Evolutionary conservation across 169 alveolate genomes (phyloP), one percentile per base, ranked within the genome.

Genomic region (Cryptosporidium canis): DNA sequence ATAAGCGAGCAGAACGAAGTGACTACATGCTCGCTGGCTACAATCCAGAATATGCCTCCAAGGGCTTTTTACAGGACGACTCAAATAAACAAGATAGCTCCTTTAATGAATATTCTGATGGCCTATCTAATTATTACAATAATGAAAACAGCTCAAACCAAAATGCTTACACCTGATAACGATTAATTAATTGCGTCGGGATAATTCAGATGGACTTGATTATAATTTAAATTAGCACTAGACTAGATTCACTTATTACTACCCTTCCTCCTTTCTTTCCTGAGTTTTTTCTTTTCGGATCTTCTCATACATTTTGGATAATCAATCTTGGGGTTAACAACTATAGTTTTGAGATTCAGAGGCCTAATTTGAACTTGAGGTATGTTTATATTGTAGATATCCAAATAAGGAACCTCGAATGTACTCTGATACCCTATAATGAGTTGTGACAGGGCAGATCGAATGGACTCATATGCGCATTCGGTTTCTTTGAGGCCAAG

Each of bases 1-100:
- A 98, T 93, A 94, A 95, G 66, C 96, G 99, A 9, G 99, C 99
- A 11, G 99, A 98, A 90, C 93, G 96, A 58, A 97, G 96, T 83
- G 98, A 98, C 85, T 97, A 97, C 90, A 77, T 77, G 72, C 64
- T 77, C 16, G 87, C 87, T 16, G 87, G 87, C 16, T 77, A 77
- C 29, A 48, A 35, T 39, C 4, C 72, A 14, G 87, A 77, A n/a
- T 41, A 37, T 11, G 39, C 63, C 41, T 29, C 72, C 29, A 39
- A 61, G 35, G 24, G 27, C 18, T 55, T 29, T 29, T 18, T 41
- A 24, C 31, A 27, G 16, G 64, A 77, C 5, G 72, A 44, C 37
- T 41, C 45, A 16, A n/a, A 24, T 2, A 61, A 41, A 58, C 83
- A 27, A 61, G 68, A 61, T 18, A 27, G 16, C 29, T 27, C 45